Percentiles rank a stretch among this genome's conserved stretches.
Conservation (phyloP, 2,329 filamentous ascomycete species). For the Dryadomyces quercus-mongolicae region DNA sequence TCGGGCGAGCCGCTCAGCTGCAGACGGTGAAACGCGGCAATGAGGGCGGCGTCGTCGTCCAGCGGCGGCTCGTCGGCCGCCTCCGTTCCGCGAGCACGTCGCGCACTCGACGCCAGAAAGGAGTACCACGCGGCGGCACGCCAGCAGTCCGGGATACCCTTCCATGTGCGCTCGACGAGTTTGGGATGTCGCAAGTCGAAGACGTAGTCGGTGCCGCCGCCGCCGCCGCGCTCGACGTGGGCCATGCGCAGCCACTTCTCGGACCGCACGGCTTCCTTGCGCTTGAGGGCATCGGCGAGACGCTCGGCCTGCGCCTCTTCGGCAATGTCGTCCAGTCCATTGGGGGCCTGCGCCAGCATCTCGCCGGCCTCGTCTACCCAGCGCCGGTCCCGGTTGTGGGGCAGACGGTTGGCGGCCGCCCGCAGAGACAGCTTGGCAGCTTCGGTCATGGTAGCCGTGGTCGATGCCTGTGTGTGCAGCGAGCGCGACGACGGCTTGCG, state of each 20-base stretch:
- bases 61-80: not conserved
- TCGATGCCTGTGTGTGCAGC: conserved; percentile 36
- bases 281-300: conserved; percentile 42
- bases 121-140: conserved; percentile 88
- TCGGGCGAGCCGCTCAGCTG: conserved; percentile 69
- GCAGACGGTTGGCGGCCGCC: conserved; percentile 45
- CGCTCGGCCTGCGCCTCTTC: conserved; percentile 43
- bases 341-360: conserved; percentile 50
- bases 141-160: conserved; percentile 95
- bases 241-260: conserved; percentile 61
- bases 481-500: conserved; percentile 20
- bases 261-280: conserved; percentile 49
- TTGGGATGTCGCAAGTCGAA: conserved; percentile 79
- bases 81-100: not conserved
- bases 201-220: conserved; percentile 48
- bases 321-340: conserved; percentile 35
- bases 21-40: conserved; percentile 59
- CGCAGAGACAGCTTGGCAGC: conserved; percentile 44
- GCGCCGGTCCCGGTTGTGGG: conserved; percentile 47
- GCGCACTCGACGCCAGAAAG: conserved; percentile 71
- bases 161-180: conserved; percentile 87
- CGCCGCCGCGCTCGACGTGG: conserved; percentile 35
- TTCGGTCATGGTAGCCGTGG: conserved; percentile 12
- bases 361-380: conserved; percentile 55
- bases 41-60: conserved; percentile 29